These are phyloP conservation scores for Excoecaria agallocha DNA, from an alignment of 345 rosid genomes.

Conservation along the genomic window DNA sequence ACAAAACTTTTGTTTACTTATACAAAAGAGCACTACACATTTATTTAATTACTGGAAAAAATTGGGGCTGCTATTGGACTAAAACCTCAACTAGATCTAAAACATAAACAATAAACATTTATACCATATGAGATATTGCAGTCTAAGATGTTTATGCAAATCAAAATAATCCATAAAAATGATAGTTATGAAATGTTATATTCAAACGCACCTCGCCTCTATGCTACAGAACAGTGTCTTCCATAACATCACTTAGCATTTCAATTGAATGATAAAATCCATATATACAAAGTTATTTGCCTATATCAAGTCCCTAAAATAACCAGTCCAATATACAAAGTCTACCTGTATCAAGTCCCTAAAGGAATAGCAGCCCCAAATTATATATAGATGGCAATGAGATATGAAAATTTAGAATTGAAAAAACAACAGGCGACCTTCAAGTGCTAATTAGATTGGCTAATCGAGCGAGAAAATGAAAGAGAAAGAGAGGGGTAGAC, in stretches of 20 bases:
- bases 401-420: no score
- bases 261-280: conserved; percentile 98
- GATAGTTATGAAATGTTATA: not conserved
- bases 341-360: no score
- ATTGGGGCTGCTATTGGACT: not conserved
- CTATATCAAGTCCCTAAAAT: conserved; percentile 79
- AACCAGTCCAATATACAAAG: conserved; percentile 10
- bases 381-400: no score
- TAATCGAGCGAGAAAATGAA: no score
- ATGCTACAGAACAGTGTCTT: conserved; percentile 83
- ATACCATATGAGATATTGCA: not conserved
- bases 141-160: not conserved
- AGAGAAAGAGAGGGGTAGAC: no score
- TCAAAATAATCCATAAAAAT: not conserved
- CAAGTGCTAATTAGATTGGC: no score
- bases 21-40: no score
- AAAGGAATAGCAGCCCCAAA: no score
- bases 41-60: not conserved
- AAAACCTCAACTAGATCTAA: not conserved
- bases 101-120: not conserved
- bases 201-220: conserved; percentile 68
- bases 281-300: conserved; percentile 86
- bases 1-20: no score
- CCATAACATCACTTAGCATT: conserved; percentile 94
- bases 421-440: no score